These are phyloP conservation scores for Rhododendron ferrugineum DNA, from an alignment of 148 eudicot genomes.

Conservation along the genomic window DNA sequence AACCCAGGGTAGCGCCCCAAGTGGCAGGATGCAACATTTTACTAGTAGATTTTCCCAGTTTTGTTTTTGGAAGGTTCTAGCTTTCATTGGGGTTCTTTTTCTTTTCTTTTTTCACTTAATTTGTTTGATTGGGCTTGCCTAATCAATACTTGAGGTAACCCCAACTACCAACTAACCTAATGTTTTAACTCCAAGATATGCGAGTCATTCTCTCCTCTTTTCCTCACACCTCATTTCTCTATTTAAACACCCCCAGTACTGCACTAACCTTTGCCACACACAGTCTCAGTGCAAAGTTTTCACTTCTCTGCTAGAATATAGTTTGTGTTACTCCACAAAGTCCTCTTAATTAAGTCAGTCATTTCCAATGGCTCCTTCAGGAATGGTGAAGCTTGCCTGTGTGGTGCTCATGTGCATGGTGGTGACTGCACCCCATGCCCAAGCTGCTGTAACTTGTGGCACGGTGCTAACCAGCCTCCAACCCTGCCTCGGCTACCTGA, in stretches of 20 bases:
- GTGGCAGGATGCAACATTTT: not conserved
- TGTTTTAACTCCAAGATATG: not conserved
- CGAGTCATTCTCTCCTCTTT: too few relatives aligned
- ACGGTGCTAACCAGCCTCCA: conserved; percentile 3
- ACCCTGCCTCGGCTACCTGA: conserved; percentile 15
- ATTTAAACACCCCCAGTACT: not conserved
- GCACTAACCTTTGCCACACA: not conserved
- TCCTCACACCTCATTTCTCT: not conserved
- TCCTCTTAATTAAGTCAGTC: not conserved
- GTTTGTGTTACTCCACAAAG: not conserved
- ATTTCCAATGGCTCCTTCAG: not conserved
- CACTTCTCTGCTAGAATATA: not conserved
- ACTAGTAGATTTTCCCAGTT: not conserved
- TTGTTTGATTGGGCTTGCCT: not conserved
- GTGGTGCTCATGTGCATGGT: conserved; percentile 13
- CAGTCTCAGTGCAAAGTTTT: not conserved
- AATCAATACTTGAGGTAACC: not conserved
- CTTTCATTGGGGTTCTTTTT: not conserved
- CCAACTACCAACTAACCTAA: not conserved
- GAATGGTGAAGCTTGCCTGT: not conserved
- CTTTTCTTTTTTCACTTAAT: not conserved
- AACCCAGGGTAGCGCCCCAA: not conserved
- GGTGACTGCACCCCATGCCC: conserved; percentile 8
- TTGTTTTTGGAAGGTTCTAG: not conserved
- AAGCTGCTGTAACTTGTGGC: conserved; percentile 10